Percentiles rank a stretch among this genome's conserved stretches.
These are phyloP conservation scores for Wickerhamiella sorbophila DNA, from an alignment of 805 yeast genomes.

Conservation along the genomic window DNA sequence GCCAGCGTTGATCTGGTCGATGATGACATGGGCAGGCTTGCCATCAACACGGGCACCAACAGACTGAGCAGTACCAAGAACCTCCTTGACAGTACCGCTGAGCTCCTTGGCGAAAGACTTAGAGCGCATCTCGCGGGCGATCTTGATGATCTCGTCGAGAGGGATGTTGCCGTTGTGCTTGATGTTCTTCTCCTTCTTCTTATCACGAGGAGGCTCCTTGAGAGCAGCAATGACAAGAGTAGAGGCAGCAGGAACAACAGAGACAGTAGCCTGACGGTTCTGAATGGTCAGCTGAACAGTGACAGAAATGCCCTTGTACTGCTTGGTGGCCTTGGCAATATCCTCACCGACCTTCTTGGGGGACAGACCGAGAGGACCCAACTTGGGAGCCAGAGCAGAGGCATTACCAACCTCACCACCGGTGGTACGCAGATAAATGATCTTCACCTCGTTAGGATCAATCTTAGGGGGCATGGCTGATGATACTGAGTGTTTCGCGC, in stretches of 20 bases:
- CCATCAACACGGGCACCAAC: constrained; percentile 99
- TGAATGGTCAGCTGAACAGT: constrained; percentile 97
- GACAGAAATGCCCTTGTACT: constrained; percentile 98
- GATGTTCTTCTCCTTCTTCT: constrained; percentile 99
- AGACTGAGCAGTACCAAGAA: constrained; percentile 98
- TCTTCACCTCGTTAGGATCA: constrained; percentile 97
- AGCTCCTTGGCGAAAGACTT: constrained; percentile 97
- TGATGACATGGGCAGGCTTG: constrained; percentile 98
- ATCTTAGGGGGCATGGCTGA: constrained; percentile 79
- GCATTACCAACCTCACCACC: constrained; percentile 99
- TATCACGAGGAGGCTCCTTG: constrained; percentile 99
- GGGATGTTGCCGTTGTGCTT: constrained; percentile 99
- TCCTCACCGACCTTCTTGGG: constrained; percentile 99
- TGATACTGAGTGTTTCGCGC: background rate
- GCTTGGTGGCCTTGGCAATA: constrained; percentile 98
- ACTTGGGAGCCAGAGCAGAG: constrained; percentile 98
- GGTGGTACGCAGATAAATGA: constrained; percentile 97
- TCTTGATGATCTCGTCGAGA: constrained; percentile 88
- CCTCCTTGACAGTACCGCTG: constrained; percentile 95
- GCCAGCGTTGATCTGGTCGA: constrained; percentile 97
- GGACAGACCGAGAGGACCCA: constrained; percentile 99
- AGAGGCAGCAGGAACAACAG: constrained; percentile 99
- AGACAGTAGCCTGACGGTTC: constrained; percentile 98
- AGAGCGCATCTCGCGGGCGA: constrained; percentile 94
- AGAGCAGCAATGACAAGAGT: constrained; percentile 97